Evolutionary conservation across 2,329 filamentous ascomycete species (phyloP).

Genomic region (Penicillium occitanis): DNA sequence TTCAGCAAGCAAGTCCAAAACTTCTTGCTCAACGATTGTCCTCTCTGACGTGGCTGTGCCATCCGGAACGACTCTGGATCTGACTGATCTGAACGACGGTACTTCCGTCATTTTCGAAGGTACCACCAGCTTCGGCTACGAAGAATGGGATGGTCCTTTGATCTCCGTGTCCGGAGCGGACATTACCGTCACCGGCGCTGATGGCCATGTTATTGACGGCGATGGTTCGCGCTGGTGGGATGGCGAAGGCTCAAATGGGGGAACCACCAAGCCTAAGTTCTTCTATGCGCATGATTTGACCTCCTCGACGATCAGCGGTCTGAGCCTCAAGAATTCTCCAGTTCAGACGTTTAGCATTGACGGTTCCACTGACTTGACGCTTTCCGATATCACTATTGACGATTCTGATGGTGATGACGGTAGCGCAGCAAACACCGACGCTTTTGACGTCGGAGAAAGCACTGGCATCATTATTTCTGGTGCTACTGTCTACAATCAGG

Average conservation of each 20-base stretch:
- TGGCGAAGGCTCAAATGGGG: conserved; percentile 58
- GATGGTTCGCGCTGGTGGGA: conserved; percentile 63
- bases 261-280: conserved; percentile 65
- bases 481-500: conserved; percentile 59
- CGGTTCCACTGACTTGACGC: conserved; percentile 44
- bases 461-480: conserved; percentile 53
- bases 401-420: conserved; percentile 54
- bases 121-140: conserved; percentile 64
- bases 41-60: conserved; percentile 37
- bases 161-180: conserved; percentile 60
- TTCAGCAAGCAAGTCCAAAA: conserved; percentile 28
- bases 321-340: conserved; percentile 37
- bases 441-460: conserved; percentile 57
- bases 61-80: conserved; percentile 35
- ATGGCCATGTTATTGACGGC: conserved; percentile 57
- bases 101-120: conserved; percentile 44
- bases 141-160: conserved; percentile 65
- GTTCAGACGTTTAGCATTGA: conserved; percentile 39
- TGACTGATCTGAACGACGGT: conserved; percentile 25
- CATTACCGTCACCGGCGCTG: conserved; percentile 55
- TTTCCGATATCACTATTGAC: conserved; percentile 57
- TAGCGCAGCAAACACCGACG: conserved; percentile 58
- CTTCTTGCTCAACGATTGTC: conserved; percentile 35
- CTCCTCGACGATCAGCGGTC: conserved; percentile 32
- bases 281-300: conserved; percentile 49